A percentile compares a stretch with the other conserved stretches of the same genome.
phyloP scores from a whole-genome alignment of 2,329 filamentous ascomycete species.

The Leptographium wingfieldii region DNA sequence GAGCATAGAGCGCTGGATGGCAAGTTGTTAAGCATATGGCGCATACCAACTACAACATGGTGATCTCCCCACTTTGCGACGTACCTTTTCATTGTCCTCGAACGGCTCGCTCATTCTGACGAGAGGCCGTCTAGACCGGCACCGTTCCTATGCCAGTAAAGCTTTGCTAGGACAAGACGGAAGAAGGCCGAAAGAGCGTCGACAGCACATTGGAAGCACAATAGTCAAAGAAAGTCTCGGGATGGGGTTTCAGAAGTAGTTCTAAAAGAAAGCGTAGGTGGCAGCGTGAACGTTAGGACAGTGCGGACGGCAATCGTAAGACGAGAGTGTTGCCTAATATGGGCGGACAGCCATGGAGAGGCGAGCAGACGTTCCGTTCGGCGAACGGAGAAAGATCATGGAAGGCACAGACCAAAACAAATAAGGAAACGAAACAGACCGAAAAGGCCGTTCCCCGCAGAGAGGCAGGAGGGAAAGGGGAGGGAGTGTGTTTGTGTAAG shows the following conservation, averaged over 20 bases:
- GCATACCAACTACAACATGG: not conserved
- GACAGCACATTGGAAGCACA: slow-evolving; percentile 21
- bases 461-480: not conserved
- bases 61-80: not conserved
- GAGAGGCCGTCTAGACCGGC: slow-evolving; percentile 4
- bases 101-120: slow-evolving; percentile 30
- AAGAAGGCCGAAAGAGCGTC: slow-evolving; percentile 16
- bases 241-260: not conserved
- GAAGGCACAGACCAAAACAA: not conserved
- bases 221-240: slow-evolving; percentile 2
- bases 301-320: not conserved
- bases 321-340: not conserved
- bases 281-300: not conserved
- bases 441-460: not conserved
- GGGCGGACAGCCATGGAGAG: not conserved
- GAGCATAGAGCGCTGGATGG: slow-evolving; percentile 41
- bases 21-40: not conserved
- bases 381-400: not conserved
- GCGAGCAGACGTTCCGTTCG: not conserved
- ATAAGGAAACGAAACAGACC: slow-evolving; percentile 1
- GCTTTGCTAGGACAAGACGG: slow-evolving; percentile 15
- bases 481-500: not conserved
- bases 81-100: slow-evolving; percentile 40
- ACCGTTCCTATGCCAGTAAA: slow-evolving; percentile 11
- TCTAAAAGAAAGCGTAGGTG: not conserved